phyloP scores from a whole-genome alignment of 2,329 filamentous ascomycete genomes.

The Colletotrichum viniferum region DNA sequence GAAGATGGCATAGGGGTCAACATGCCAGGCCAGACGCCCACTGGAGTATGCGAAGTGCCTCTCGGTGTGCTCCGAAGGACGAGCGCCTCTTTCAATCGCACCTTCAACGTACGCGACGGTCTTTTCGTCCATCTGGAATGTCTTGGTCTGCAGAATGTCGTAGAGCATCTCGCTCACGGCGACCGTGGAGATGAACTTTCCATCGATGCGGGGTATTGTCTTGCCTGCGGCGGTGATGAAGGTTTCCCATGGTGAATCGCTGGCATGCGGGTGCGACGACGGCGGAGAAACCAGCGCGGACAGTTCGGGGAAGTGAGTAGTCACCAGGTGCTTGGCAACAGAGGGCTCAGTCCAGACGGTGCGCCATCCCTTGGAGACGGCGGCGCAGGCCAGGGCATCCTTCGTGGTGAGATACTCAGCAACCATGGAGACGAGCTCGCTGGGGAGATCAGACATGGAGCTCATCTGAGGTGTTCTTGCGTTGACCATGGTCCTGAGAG shows the following conservation, averaged over 20 bases:
- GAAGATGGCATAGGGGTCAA: not conserved
- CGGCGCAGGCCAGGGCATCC: not conserved
- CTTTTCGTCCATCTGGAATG: not conserved
- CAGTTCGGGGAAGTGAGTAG: not conserved
- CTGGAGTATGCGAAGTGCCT: not conserved
- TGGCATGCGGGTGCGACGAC: not conserved
- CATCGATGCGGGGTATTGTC: not conserved
- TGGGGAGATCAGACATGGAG: not conserved
- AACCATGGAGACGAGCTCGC: constrained; percentile 2
- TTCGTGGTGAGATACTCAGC: not conserved
- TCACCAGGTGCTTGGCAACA: not conserved
- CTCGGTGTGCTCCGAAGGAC: not conserved
- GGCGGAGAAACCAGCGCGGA: not conserved
- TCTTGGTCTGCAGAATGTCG: not conserved
- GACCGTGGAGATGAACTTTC: not conserved
- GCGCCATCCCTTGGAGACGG: constrained; percentile 13
- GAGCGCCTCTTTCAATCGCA: not conserved
- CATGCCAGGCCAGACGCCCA: not conserved
- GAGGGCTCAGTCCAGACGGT: not conserved
- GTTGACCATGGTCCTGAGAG: not conserved
- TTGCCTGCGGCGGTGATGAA: not conserved
- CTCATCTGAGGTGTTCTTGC: not conserved
- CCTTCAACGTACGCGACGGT: not conserved
- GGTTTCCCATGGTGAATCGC: not conserved
- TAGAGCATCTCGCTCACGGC: not conserved